A percentile compares a stretch with the other conserved stretches of the same genome.
These are phyloP conservation scores for Penicillium verrucosum DNA, from an alignment of 2,329 filamentous ascomycete species.

Conservation along the genomic window DNA sequence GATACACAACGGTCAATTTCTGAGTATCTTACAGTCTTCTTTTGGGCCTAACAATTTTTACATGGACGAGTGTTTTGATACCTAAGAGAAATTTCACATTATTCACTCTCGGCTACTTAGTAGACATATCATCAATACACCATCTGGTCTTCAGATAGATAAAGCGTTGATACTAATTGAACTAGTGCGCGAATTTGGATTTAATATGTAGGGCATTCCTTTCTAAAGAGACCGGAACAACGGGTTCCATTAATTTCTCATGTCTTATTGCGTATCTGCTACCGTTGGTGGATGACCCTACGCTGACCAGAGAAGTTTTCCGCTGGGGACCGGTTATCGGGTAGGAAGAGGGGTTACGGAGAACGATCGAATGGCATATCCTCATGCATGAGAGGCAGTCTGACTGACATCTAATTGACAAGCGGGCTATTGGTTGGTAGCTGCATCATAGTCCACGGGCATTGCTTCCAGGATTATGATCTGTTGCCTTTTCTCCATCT, in stretches of 20 bases:
- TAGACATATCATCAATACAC: not conserved
- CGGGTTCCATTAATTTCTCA: no score
- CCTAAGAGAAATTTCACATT: not conserved
- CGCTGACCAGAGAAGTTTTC: constrained; percentile 25
- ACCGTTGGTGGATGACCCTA: constrained; percentile 2
- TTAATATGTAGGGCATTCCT: not conserved
- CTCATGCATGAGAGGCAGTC: not conserved
- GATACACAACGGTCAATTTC: not conserved
- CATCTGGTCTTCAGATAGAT: not conserved
- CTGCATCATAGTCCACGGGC: not conserved
- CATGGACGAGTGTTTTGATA: not conserved
- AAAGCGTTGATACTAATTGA: not conserved
- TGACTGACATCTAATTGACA: not conserved
- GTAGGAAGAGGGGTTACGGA: constrained; percentile 24
- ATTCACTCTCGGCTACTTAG: no score
- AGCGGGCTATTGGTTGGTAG: not conserved
- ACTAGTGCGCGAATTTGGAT: not conserved
- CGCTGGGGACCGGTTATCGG: constrained; percentile 25
- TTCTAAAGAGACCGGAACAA: no score
- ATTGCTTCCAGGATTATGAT: not conserved
- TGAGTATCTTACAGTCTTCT: not conserved
- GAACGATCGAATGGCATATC: constrained; percentile 26
- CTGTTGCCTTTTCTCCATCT: not conserved
- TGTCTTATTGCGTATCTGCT: constrained; percentile 6
- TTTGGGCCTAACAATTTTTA: not conserved